These are phyloP conservation scores for Cyberlindnera saturnus DNA, from an alignment of 805 yeast genomes.

Conservation along the genomic window DNA sequence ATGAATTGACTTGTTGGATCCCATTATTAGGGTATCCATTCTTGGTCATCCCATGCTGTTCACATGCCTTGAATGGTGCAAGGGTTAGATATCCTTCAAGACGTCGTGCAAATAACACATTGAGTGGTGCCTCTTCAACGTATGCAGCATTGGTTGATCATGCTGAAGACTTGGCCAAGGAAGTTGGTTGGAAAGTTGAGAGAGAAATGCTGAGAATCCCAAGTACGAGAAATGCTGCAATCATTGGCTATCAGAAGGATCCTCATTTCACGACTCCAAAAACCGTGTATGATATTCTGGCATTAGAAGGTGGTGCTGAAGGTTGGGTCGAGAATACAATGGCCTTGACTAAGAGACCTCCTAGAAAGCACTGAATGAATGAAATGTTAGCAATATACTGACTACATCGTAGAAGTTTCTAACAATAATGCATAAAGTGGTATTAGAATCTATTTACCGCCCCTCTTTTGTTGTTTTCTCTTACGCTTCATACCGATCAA, in stretches of 20 bases:
- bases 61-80: conserved; percentile 78
- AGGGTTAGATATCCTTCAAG: conserved; percentile 57
- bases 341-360: conserved; percentile 61
- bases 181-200: conserved; percentile 80
- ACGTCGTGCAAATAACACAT: conserved; percentile 17
- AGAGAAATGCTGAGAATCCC: conserved; percentile 89
- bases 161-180: conserved; percentile 59
- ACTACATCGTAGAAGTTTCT: neutral
- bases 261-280: conserved; percentile 21
- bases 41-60: conserved; percentile 92
- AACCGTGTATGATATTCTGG: conserved; percentile 53
- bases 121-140: conserved; percentile 44
- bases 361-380: conserved; percentile 57
- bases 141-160: conserved; percentile 86
- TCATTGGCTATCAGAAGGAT: conserved; percentile 56
- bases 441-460: conserved; percentile 1
- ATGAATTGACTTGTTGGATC: conserved; percentile 93
- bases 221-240: conserved; percentile 87
- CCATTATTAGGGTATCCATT: conserved; percentile 85
- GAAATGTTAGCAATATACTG: neutral
- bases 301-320: conserved; percentile 82
- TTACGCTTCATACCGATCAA: conserved; percentile 66
- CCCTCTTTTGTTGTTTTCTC: conserved; percentile 45
- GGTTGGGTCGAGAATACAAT: conserved; percentile 84
- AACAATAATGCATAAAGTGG: neutral